Evolutionary conservation across 2,329 filamentous ascomycete species (phyloP).

Genomic region (Diaporthe sp.): DNA sequence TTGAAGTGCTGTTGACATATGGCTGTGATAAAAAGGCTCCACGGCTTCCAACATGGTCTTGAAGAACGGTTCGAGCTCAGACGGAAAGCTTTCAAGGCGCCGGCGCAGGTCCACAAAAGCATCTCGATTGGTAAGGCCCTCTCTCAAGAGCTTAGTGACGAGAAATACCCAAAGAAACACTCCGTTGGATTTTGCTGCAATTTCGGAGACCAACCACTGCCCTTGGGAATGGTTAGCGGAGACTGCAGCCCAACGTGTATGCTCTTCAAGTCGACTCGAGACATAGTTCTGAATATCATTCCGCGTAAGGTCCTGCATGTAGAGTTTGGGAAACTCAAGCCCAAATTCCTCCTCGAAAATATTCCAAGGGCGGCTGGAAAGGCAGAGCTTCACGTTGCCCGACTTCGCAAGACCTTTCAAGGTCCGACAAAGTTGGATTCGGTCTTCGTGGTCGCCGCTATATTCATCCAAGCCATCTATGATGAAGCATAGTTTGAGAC

Average conservation of each 20-base stretch:
- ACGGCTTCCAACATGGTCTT: background rate
- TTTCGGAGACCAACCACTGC: background rate
- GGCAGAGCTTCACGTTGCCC: background rate
- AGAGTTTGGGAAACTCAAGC: background rate
- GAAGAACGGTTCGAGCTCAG: conserved; percentile 21
- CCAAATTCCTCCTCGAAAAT: conserved; percentile 13
- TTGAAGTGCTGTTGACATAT: conserved; percentile 9
- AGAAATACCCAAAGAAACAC: conserved; percentile 31
- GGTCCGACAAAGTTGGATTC: background rate
- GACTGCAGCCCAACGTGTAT: background rate
- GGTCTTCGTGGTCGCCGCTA: conserved; percentile 17
- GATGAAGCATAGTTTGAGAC: conserved; percentile 19
- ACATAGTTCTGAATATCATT: background rate
- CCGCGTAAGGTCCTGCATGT: conserved; percentile 5
- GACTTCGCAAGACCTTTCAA: background rate
- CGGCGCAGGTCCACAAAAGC: background rate
- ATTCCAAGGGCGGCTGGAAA: conserved; percentile 32
- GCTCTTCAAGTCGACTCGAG: background rate
- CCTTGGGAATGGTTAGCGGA: background rate
- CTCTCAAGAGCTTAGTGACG: conserved; percentile 14
- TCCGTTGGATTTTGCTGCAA: background rate
- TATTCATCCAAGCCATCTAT: conserved; percentile 34
- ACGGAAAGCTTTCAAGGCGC: conserved; percentile 3
- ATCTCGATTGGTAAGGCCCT: conserved; percentile 14
- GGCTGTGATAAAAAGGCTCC: conserved; percentile 12